These are phyloP conservation scores for Paragyromitra xinjiangensis DNA, from an alignment of 495 filamentous ascomycete genomes.

Conservation along the genomic window DNA sequence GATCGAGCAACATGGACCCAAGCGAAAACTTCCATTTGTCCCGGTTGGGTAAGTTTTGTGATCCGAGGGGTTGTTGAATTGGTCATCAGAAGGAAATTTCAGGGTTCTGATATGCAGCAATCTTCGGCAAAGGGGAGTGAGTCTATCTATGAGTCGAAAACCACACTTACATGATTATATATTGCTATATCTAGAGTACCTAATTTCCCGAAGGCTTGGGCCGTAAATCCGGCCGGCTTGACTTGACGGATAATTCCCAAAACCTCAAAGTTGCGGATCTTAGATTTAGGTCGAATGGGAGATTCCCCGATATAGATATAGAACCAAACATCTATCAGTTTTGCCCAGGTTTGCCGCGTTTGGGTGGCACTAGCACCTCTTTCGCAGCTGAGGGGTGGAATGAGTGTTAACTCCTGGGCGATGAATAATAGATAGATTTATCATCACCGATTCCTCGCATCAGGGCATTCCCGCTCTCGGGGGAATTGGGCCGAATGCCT, in stretches of 20 bases:
- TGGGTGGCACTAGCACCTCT: background rate
- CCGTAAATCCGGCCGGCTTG: too few relatives aligned
- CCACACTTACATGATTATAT: too few relatives aligned
- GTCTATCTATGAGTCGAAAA: too few relatives aligned
- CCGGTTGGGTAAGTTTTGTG: background rate
- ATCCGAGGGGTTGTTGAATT: background rate
- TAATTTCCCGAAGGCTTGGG: too few relatives aligned
- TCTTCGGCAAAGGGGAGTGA: background rate
- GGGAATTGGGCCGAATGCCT: background rate
- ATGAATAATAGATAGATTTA: background rate
- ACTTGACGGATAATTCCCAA: too few relatives aligned
- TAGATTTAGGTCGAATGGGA: too few relatives aligned
- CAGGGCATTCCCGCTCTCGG: background rate
- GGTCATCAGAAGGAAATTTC: background rate
- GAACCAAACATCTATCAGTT: too few relatives aligned
- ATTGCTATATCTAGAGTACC: too few relatives aligned
- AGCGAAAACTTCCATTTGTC: background rate
- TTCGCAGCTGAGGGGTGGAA: background rate
- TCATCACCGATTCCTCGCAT: background rate
- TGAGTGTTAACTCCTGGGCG: background rate
- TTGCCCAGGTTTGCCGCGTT: background rate
- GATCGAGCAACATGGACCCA: background rate
- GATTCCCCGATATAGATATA: too few relatives aligned
- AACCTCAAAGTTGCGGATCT: too few relatives aligned
- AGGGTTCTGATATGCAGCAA: background rate